These are phyloP conservation scores for Hysterium pulicare DNA, from an alignment of 2,329 filamentous ascomycete genomes.

Conservation along the genomic window DNA sequence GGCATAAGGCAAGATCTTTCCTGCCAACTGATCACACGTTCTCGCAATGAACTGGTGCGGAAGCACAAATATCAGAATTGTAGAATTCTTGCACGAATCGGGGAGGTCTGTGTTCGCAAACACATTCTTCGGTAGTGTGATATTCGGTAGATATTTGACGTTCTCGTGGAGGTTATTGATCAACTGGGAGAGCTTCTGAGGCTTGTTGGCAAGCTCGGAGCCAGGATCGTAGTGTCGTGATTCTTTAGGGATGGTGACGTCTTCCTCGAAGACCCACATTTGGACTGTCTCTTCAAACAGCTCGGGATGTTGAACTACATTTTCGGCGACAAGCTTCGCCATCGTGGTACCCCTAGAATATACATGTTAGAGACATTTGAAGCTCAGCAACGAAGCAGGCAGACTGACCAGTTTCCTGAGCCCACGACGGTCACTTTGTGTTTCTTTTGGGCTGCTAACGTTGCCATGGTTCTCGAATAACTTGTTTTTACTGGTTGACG, in stretches of 20 bases:
- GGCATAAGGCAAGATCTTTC: slow-evolving; percentile 86
- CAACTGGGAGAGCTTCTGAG: slow-evolving; percentile 82
- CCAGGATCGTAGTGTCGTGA: slow-evolving; percentile 69
- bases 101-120: slow-evolving; percentile 77
- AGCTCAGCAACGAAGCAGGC: too few species aligned
- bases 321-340: slow-evolving; percentile 94
- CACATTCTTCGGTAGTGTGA: slow-evolving; percentile 77
- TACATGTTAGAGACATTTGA: neutral
- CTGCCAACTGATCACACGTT: slow-evolving; percentile 78
- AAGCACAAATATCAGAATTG: slow-evolving; percentile 92
- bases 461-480: slow-evolving; percentile 44
- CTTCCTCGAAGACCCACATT: slow-evolving; percentile 99
- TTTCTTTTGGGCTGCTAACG: slow-evolving; percentile 59
- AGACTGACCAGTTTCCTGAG: slow-evolving; percentile 85
- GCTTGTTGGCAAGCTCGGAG: slow-evolving; percentile 56
- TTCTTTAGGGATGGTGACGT: slow-evolving; percentile 68
- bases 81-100: slow-evolving; percentile 77
- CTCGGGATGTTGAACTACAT: slow-evolving; percentile 71
- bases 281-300: slow-evolving; percentile 86
- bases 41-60: slow-evolving; percentile 93
- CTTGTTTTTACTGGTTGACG: slow-evolving; percentile 11
- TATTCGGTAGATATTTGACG: slow-evolving; percentile 92
- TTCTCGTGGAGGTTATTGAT: slow-evolving; percentile 96
- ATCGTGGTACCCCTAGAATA: slow-evolving; percentile 85
- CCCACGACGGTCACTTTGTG: slow-evolving; percentile 94